Evolutionary conservation across 1,139 yeast species (phyloP), one percentile per base, ranked within the genome.

Genomic region (Debaryomyces sp.): DNA sequence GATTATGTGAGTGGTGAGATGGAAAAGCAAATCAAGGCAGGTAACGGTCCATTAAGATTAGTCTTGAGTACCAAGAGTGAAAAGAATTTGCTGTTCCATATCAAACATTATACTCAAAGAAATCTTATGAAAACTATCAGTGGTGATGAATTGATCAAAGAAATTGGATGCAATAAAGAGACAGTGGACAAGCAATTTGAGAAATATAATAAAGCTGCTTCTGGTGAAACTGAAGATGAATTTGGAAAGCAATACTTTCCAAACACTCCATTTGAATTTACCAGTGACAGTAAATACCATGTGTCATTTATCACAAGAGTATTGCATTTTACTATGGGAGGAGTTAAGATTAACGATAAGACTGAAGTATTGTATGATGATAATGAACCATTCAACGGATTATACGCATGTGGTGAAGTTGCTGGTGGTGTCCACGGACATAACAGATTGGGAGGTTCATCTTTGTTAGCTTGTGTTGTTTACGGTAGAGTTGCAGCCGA

Each of bases 251-350:
- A 70, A 50, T 80, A 61, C 54, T 82, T 78, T 65, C 81, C 82
- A 26, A 76, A 77, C 35, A 70, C 80, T 6, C 84, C 83, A 7
- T 69, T 77, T 47, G 66, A 64, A 21, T 72, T 63, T 50, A 53
- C 59, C 9, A 50, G 58, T 3, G 54, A 63, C 27, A 67, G 66
- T 6, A 62, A 60, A 21, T 76, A 71, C 55, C 80, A 78, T 57
- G 81, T 80, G 26, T 81, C 86, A 0, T 77, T 70, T 54, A 78
- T 87, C 42, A 86, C 94, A 2, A 82, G 95, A 36, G 95, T 88
- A 2, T 80, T 89, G 36, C 96, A 89, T 63, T 89, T 87, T 69
- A 87, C 96, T 7, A 86, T 88, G 91, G 96, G 96, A 32, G 96
- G 96, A 40, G 85, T 87, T 30, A 81, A 81, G 61, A 85, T 87